Base-by-base conservation (phyloP, 2,329 filamentous ascomycete species). In the Cladophialophora yegresii region DNA sequence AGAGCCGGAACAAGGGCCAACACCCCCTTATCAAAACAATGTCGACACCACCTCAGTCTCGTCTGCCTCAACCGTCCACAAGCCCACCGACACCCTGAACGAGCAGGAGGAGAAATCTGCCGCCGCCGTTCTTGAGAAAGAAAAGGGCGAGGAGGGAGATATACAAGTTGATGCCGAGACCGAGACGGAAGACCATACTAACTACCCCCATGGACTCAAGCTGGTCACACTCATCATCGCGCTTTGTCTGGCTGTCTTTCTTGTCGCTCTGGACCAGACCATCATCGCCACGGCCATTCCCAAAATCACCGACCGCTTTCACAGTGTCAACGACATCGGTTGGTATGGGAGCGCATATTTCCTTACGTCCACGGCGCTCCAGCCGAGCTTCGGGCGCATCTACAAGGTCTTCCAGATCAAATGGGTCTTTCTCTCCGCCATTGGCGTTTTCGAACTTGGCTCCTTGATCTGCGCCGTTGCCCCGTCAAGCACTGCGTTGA, bases 191-290 rank as follows among this genome's bases (percentile, higher is more conserved):
- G 50, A 59, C n/a, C 13, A 79, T 1, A 72, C 74, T 0, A 50
- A 53, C 28, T 59, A 59, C 36, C 57, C 57, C 32, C 20, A 51
- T 12, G 57, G 57, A 8, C 67, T 79, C 54, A 51, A 70, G 12
- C 63, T 78, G 20, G 75, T 78, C 47, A 74, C 74, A 7, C 72
- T 75, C 26, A 53, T 59, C 30, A 28, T 59, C 61, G 75, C 72
- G 5, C 61, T 79, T 9, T 76, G 75, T 65, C 63, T 78, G 20
- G 74, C 75, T 9, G 73, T 78, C 10, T 78, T 79, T 62, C 75
- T 77, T 26, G 72, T 78, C 61, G 75, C 77, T 30, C 67, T 79
- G 66, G 67, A 70, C 58, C 70, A 73, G 49, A 79, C 77, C 0
- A 80, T 80, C 58, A 72, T 72, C 45, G 70, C 70, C 32, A 72